These are phyloP conservation scores for Mortierella sp. DNA, from an alignment of 371 early-diverging fungal species.

Conservation along the genomic window DNA sequence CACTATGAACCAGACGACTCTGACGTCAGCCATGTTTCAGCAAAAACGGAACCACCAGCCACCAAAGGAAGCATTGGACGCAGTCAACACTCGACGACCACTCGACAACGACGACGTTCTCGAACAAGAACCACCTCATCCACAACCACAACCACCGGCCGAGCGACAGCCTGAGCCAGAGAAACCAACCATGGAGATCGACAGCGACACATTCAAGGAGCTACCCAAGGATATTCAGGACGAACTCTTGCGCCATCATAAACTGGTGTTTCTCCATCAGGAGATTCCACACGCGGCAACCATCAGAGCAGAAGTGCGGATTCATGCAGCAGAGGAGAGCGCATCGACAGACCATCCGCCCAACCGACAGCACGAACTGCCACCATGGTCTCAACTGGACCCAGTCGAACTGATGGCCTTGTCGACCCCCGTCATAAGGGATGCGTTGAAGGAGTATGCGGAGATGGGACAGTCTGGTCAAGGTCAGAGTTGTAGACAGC, in stretches of 20 bases:
- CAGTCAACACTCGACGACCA: neutral
- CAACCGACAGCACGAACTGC: constrained; percentile 34
- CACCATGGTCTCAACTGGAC: constrained; percentile 69
- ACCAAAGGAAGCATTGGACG: neutral
- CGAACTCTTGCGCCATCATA: constrained; percentile 32
- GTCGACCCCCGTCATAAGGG: constrained; percentile 59
- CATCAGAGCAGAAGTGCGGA: neutral
- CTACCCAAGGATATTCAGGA: constrained; percentile 44
- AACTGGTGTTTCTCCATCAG: constrained; percentile 18
- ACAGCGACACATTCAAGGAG: constrained; percentile 33
- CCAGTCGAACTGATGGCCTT: constrained; percentile 60
- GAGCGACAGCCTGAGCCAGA: neutral
- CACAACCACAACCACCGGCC: neutral
- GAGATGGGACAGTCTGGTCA: neutral
- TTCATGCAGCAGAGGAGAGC: neutral
- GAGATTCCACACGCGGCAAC: neutral
- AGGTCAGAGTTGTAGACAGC: neutral
- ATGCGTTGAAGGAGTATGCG: constrained; percentile 60
- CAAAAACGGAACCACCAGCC: constrained; percentile 1
- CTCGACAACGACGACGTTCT: neutral
- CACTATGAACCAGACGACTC: constrained; percentile 28
- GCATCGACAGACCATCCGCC: neutral
- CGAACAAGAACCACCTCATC: neutral
- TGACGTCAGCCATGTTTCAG: constrained; percentile 45
- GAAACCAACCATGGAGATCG: constrained; percentile 30